These are phyloP conservation scores for Murraya paniculata DNA, from an alignment of 345 rosid genomes.

Conservation along the genomic window DNA sequence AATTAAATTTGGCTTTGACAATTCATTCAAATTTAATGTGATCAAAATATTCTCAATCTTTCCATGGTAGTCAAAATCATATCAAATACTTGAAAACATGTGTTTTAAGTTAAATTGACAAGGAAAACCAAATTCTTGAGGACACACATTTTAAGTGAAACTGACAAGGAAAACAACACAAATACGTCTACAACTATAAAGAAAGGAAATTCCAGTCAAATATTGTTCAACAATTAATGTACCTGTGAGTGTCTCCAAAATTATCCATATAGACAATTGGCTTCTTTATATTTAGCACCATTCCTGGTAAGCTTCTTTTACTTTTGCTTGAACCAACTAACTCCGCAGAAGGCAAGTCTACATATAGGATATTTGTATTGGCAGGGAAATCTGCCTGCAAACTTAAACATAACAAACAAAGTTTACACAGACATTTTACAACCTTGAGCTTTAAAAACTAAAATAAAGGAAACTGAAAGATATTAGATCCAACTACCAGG, in stretches of 20 bases:
- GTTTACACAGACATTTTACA: constrained; percentile 1
- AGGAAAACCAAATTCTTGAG: background rate
- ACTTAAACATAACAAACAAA: constrained; percentile 38
- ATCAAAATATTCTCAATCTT: background rate
- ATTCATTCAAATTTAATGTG: background rate
- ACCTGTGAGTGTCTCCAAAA: constrained; percentile 73
- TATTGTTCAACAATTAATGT: constrained; percentile 11
- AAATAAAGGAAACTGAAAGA: constrained; percentile 2
- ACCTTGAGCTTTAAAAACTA: constrained; percentile 6
- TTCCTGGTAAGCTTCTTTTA: constrained; percentile 73
- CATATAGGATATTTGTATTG: constrained; percentile 87
- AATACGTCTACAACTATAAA: background rate
- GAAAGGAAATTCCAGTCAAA: constrained; percentile 11
- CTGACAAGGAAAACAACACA: background rate
- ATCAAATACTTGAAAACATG: background rate
- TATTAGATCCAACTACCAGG: background rate
- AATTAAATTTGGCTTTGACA: background rate
- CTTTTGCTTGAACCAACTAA: constrained; percentile 57
- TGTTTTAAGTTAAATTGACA: background rate
- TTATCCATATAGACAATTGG: constrained; percentile 56
- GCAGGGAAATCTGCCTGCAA: constrained; percentile 82
- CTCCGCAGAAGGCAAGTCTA: constrained; percentile 70
- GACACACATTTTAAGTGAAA: background rate
- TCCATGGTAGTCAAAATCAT: background rate
- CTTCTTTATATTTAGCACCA: constrained; percentile 80